Conservation (phyloP, 768 basidiomycete species). For the Tremella fuciformis region DNA sequence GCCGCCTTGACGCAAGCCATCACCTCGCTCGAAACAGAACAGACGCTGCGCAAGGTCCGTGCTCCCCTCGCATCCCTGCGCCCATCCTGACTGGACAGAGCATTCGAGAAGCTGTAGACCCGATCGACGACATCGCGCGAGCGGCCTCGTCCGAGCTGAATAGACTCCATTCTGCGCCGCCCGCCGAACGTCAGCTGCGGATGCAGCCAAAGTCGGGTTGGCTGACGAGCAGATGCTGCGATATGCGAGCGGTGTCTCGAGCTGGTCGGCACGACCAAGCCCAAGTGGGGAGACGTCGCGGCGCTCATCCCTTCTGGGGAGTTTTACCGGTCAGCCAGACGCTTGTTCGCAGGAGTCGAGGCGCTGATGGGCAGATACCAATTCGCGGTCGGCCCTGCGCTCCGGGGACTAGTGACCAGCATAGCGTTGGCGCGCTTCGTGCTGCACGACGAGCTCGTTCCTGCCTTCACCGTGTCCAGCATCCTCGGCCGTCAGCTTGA, state of each 20-base stretch:
- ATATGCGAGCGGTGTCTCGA: constrained; percentile 30
- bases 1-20: constrained; percentile 26
- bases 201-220: background rate
- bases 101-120: constrained; percentile 42
- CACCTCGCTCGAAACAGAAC: constrained; percentile 36
- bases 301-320: constrained; percentile 47
- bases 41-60: constrained; percentile 42
- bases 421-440: constrained; percentile 51
- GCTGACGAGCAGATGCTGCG: constrained; percentile 20
- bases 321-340: constrained; percentile 49
- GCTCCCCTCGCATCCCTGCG: background rate
- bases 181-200: constrained; percentile 32
- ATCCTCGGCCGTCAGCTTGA: constrained; percentile 51
- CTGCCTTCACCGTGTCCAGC: constrained; percentile 41
- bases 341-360: background rate
- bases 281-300: constrained; percentile 39
- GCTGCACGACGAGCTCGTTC: constrained; percentile 46
- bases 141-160: constrained; percentile 36
- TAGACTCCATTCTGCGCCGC: constrained; percentile 31
- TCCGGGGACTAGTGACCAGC: constrained; percentile 43
- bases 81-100: constrained; percentile 13
- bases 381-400: constrained; percentile 31
- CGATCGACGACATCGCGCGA: constrained; percentile 38
- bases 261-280: constrained; percentile 19
- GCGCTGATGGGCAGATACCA: constrained; percentile 19